Conservation (phyloP, 257 asterid genomes). For the Fraxinus excelsior region DNA sequence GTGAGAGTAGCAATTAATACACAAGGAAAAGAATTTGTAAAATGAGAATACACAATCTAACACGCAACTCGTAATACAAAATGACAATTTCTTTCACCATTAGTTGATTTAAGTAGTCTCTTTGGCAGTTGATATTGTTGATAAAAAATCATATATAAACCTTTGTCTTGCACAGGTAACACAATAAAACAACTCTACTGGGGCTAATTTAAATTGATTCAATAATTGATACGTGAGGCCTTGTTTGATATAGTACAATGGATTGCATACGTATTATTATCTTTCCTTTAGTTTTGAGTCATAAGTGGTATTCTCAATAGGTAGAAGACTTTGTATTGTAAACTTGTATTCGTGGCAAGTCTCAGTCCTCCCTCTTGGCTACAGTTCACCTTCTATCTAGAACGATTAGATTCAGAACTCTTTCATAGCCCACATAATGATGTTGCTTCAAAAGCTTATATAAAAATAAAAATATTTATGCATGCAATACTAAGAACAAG, state of each 20-base stretch:
- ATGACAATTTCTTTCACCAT: conserved; percentile 4
- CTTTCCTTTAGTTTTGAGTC: background rate
- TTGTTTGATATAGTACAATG: background rate
- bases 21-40: background rate
- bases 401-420: background rate
- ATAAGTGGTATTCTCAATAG: background rate
- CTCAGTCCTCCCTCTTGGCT: background rate
- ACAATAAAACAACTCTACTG: background rate
- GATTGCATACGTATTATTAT: background rate
- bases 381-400: background rate
- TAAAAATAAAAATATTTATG: background rate
- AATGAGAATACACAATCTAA: conserved; percentile 14
- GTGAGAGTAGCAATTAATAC: conserved; percentile 7
- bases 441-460: background rate
- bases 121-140: background rate
- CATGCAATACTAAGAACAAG: background rate
- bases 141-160: conserved; percentile 3
- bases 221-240: background rate
- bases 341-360: background rate
- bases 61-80: conserved; percentile 9
- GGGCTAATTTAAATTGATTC: background rate
- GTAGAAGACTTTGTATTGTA: background rate
- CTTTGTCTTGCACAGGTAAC: background rate
- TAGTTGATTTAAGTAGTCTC: background rate
- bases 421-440: background rate